Evolutionary conservation across 2,329 filamentous ascomycete species (phyloP), one percentile per base, ranked within the genome.

Genomic region (Trichoderma breve): DNA sequence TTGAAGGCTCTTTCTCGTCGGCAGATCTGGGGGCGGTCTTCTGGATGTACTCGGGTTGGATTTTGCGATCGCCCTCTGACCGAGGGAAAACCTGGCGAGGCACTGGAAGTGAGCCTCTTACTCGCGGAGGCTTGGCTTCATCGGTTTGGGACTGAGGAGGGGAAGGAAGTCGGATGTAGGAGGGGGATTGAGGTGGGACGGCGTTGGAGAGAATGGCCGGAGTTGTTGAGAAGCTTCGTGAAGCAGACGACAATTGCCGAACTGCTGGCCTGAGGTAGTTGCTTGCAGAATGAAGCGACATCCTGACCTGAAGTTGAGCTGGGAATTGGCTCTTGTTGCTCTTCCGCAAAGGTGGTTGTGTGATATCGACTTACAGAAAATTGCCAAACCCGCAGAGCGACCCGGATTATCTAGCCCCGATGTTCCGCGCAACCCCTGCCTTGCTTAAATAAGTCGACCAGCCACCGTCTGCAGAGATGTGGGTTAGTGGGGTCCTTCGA

Each of bases 121-220:
- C 81, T 11, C 82, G 81, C 2, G 81, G 78, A 2, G 78, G 82
- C 73, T 81, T 83, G 15, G 79, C 79, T 75, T 88, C 84, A 36
- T 88, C 86, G 65, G 91, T 89, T 80, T 97, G 94, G 64, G 91
- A 90, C 80, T 97, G 94, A n/a, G 90, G 87, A 63, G 92, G 88
- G 76, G 87, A 86, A 62, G 95, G 95, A 70, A 98, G 86, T 75
- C 93, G 90, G 83, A 98, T 92, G 85, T 92, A 98, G 75, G 89
- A 88, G 61, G 96, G 95, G 43, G 94, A 97, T 80, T 98, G 93
- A 63, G 96, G 95, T 21, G 92, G 91, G 74, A 95, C 92, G 61
- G 85, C 84, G 73, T 89, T 85, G 64, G 83, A 82, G 78, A 79
- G 71, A 77, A 82, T 81, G 61, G 80, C 74, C 66, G 79, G 74